Percentiles rank a stretch among this genome's conserved stretches.
These are phyloP conservation scores for Spathaspora girioi DNA, from an alignment of 805 yeast species.

Conservation along the genomic window DNA sequence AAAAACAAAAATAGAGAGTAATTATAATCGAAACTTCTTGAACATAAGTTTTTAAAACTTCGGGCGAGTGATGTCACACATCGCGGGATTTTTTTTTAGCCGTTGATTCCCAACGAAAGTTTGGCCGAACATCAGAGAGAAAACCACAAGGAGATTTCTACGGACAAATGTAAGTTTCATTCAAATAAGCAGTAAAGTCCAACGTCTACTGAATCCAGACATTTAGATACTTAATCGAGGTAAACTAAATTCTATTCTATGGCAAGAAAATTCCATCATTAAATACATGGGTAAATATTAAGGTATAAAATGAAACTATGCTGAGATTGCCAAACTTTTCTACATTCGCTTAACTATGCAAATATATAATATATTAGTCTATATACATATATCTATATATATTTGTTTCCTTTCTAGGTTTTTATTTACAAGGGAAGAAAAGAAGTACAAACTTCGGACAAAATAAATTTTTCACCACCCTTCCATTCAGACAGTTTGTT, in stretches of 20 bases:
- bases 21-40: not conserved
- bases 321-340: conserved; percentile 35
- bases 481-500: not conserved
- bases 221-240: conserved; percentile 19
- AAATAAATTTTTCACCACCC: not conserved
- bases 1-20: not conserved
- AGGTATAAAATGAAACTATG: conserved; percentile 44
- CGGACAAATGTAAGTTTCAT: conserved; percentile 16
- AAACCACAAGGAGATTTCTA: not conserved
- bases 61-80: not conserved
- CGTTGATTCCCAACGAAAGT: not conserved
- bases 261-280: conserved; percentile 47
- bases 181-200: conserved; percentile 16
- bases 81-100: not conserved
- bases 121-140: not conserved
- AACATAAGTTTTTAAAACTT: not conserved
- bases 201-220: conserved; percentile 7
- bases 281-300: conserved; percentile 22
- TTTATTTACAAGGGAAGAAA: conserved; percentile 2
- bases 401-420: not conserved
- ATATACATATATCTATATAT: not conserved
- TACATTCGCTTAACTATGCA: not conserved
- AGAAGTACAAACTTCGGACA: not conserved
- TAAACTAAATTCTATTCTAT: conserved; percentile 22
- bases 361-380: not conserved